Evolutionary conservation across 2,329 filamentous ascomycete genomes (phyloP), one percentile per base, ranked within the genome.

Genomic region (Lasiodiplodia hormozganensis): DNA sequence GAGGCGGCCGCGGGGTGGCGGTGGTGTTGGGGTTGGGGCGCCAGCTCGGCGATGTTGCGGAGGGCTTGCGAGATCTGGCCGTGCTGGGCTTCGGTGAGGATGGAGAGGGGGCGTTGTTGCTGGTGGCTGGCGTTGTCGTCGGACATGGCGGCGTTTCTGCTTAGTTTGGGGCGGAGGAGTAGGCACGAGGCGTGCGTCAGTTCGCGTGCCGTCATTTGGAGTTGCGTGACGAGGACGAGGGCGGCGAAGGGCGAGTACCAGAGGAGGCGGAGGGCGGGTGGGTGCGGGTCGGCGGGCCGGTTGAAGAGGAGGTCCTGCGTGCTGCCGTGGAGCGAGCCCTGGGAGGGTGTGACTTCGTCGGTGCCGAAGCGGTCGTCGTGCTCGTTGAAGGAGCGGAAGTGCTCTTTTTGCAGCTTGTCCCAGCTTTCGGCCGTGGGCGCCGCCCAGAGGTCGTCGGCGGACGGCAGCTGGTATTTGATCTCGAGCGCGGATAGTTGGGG

Each of bases 391-490:
- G 58, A 62, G 25, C 40, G 40, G 58, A 62, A 62, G 18, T 62
- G 58, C 10, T 62, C 40, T 2, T 12, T 34, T n/a, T 18, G 40
- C 16, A n/a, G 34, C 2, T 16, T 8, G 7, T 49, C 70, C 73
- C 72, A 74, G 16, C 71, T 68, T 6, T 47, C 69, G 3, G 73
- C 70, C 0, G 70, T 71, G 1, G 68, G 67, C 31, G 73, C 73
- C 18, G 57, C 53, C 70, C 72, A 75, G 7, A 71, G 70, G 16
- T 72, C 68, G 36, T 72, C 70, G 11, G 71, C 71, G 43, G 71
- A 73, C 18, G 72, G 73, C 14, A 74, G 57, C 12, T 72, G 70
- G 38, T 73, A 72, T 49, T 74, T 73, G 34, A 74, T 72, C 28
- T 75, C 73, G 18, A 75, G 53, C 49, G 74, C 72, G 7, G 73